Base-by-base conservation (phyloP, 225 moss, liverwort and hornwort genomes). In the Marchantia polymorpha region DNA sequence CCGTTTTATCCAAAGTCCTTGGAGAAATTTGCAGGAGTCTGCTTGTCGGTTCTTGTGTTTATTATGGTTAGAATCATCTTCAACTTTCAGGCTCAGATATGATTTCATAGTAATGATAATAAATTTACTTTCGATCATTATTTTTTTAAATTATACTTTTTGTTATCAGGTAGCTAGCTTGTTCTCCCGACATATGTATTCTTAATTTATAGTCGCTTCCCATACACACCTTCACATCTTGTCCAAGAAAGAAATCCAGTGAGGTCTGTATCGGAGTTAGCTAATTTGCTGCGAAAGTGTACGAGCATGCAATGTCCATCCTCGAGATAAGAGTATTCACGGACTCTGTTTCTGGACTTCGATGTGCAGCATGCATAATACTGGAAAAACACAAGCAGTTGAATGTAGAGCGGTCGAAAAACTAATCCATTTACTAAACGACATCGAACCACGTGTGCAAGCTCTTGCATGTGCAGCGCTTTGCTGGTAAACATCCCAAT, bases 11-110 rank as follows among this genome's bases (percentile, higher is more conserved):
- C 79, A 80, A 11, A 90, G 81, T 10, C 53, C 79, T 59, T 49
- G 83, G 81, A 77, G 90, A 76, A 90, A 91, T 77, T 69, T 99
- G 80, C 92, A 93, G 70, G 95, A 95, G 69, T 86, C 92, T 29
- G 90, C 95, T 26, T 88, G 88, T 63, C 88, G 89, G 71, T 94
- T 99, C 77, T 64, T 87, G 11, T 84, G 84, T 26, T 74, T 87
- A 20, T 19, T 87, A 65, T 87, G 87, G 87, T 87, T 19, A 30
- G 80, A 82, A 60, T 23, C 48, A 64, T 12, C 11, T 30, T 74
- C 56, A 27, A 67, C 12, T 26, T 31, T 31, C 29, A 66, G 25
- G 20, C 17, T 14, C 58, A 15, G 58, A 20, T 16, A 58, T 15
- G 6, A 58, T 15, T 20, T 58, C 39, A 5, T 39, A 39, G 39